Percentiles rank a stretch among this genome's conserved stretches.
Conservation (phyloP, 2,329 filamentous ascomycete genomes). For the Taxawa tesnikishii region DNA sequence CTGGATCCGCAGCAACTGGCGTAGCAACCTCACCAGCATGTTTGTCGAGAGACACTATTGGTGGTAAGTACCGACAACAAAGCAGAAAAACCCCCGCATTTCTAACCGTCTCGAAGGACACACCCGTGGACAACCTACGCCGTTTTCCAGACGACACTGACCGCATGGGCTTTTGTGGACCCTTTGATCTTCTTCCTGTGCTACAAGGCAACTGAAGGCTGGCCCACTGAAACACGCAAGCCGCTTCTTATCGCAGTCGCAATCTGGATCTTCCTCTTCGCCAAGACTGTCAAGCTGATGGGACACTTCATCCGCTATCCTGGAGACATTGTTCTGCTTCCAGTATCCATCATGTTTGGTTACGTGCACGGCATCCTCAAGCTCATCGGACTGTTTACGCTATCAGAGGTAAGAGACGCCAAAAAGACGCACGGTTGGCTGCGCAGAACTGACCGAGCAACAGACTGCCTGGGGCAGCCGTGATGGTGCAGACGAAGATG, state of each 20-base stretch:
- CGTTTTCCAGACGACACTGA: conserved; percentile 83
- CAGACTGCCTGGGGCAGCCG: conserved; percentile 95
- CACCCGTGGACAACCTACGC: conserved; percentile 92
- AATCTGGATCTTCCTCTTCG: conserved; percentile 64
- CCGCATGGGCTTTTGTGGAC: conserved; percentile 77
- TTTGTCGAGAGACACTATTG: conserved; percentile 73
- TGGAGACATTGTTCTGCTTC: conserved; percentile 65
- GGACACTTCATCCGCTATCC: conserved; percentile 80
- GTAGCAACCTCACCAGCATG: conserved; percentile 88
- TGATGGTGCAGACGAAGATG: conserved; percentile 78
- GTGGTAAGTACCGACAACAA: conserved; percentile 51
- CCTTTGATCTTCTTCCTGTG: conserved; percentile 57
- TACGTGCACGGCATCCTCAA: conserved; percentile 92
- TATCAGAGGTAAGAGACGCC: conserved; percentile 55
- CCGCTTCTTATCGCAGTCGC: conserved; percentile 49
- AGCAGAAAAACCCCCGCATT: no score
- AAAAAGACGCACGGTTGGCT: no score
- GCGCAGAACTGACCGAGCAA: no score
- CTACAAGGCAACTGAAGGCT: conserved; percentile 50
- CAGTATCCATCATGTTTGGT: conserved; percentile 79
- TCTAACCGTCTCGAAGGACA: conserved; percentile 42
- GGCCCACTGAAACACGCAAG: conserved; percentile 19
- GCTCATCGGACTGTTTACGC: conserved; percentile 71
- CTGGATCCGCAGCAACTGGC: conserved; percentile 96
- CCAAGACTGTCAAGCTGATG: conserved; percentile 82